phyloP scores from a whole-genome alignment of 2,329 filamentous ascomycete genomes.

The Colletotrichum australisinense region DNA sequence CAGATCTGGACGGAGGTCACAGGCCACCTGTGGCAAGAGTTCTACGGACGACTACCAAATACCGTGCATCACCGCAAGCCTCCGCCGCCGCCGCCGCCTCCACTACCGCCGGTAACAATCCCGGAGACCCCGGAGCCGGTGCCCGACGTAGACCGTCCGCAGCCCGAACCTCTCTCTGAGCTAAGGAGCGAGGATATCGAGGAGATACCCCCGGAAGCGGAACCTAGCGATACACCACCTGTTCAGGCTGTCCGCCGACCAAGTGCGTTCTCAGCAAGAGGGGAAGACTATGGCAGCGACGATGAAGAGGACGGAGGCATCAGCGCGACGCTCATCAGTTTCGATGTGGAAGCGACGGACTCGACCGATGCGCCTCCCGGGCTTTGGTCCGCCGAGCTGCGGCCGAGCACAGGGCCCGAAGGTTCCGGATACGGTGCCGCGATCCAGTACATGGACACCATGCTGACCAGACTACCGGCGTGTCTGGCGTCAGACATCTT shows the following conservation, averaged over 20 bases:
- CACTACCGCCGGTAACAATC: constrained; percentile 35
- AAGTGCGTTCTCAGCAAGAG: constrained; percentile 60
- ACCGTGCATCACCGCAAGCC: constrained; percentile 45
- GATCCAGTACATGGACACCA: constrained; percentile 57
- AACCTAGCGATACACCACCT: constrained; percentile 38
- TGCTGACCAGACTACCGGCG: constrained; percentile 62
- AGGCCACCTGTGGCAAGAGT: constrained; percentile 49
- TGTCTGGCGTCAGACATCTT: constrained; percentile 60
- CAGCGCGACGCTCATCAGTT: constrained; percentile 68
- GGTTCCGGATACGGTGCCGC: constrained; percentile 40
- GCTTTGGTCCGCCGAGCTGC: constrained; percentile 69
- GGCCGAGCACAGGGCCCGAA: constrained; percentile 57
- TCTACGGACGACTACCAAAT: constrained; percentile 54
- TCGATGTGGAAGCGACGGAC: constrained; percentile 70
- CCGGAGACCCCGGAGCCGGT: constrained; percentile 13
- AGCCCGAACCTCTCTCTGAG: constrained; percentile 8
- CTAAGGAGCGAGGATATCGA: not conserved
- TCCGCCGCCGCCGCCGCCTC: constrained; percentile 36
- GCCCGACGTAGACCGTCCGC: constrained; percentile 6
- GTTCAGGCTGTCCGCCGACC: constrained; percentile 52
- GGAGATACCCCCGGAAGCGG: not conserved
- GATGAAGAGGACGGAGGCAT: constrained; percentile 67
- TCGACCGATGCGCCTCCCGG: constrained; percentile 62
- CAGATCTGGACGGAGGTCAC: constrained; percentile 50
- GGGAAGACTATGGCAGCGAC: constrained; percentile 65